These are phyloP conservation scores for Dendrocalamus sinicus DNA, from an alignment of 176 grass and related monocot species.

Conservation along the genomic window DNA sequence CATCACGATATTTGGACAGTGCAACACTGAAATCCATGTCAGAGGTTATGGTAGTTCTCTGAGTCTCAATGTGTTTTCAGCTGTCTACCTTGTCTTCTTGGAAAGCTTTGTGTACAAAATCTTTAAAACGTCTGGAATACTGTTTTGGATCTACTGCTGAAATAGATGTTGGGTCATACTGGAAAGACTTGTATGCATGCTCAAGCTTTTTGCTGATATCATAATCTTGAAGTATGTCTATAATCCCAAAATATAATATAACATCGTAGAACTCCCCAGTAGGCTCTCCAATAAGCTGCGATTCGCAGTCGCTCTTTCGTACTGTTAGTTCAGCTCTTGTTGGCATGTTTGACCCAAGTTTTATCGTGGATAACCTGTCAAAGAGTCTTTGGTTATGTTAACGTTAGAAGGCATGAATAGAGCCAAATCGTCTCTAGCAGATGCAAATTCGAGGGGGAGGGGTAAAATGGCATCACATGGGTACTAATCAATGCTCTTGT, in stretches of 20 bases:
- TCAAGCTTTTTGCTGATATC: constrained; percentile 96
- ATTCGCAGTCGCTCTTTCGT: constrained; percentile 55
- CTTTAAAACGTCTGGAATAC: constrained; percentile 83
- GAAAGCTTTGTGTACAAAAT: constrained; percentile 87
- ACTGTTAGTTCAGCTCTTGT: constrained; percentile 67
- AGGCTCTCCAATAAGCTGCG: constrained; percentile 68
- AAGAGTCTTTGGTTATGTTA: neutral
- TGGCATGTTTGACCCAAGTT: constrained; percentile 81
- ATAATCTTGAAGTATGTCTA: constrained; percentile 95
- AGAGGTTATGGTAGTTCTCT: constrained; percentile 24
- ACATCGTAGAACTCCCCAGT: constrained; percentile 81
- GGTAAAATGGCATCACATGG: neutral
- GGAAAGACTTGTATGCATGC: constrained; percentile 89
- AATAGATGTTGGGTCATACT: constrained; percentile 86
- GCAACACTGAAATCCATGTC: constrained; percentile 15
- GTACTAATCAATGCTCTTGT: neutral
- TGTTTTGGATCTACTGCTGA: constrained; percentile 88
- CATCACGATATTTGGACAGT: constrained; percentile 34
- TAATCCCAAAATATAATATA: constrained; percentile 83
- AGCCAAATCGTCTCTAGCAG: constrained; percentile 4
- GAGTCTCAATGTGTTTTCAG: constrained; percentile 39
- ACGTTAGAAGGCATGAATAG: constrained; percentile 16
- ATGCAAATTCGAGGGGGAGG: neutral
- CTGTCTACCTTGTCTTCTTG: constrained; percentile 65
- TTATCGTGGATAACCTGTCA: constrained; percentile 64